Percentiles rank a stretch among this genome's conserved stretches.
Conservation (phyloP, 2,329 filamentous ascomycete species). For the Aspergillus fumigatiaffinis region DNA sequence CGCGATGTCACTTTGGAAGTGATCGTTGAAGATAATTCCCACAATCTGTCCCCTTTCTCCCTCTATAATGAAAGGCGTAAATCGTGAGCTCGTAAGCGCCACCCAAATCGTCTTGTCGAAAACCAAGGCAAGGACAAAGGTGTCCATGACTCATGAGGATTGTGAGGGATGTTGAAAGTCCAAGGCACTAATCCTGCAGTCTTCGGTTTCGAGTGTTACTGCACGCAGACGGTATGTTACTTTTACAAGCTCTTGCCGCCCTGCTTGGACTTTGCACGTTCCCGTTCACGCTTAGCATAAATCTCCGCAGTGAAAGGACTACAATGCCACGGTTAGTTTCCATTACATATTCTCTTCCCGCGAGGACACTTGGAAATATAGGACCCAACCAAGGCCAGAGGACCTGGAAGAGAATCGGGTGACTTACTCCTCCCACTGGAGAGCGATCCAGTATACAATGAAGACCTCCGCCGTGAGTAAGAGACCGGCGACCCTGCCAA, state of each 20-base stretch:
- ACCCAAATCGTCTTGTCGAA: not conserved
- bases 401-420: conserved; percentile 2
- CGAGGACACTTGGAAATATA: not conserved
- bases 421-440: conserved; percentile 74
- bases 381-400: not conserved
- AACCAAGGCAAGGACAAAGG: not conserved
- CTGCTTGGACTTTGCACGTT: conserved; percentile 35
- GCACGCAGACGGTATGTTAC: not conserved
- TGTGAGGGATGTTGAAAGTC: conserved; percentile 30
- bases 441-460: conserved; percentile 72
- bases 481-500: conserved; percentile 82
- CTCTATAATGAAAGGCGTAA: not conserved
- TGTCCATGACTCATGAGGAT: conserved; percentile 12
- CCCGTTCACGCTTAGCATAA: conserved; percentile 67
- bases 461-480: conserved; percentile 71
- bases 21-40: not conserved
- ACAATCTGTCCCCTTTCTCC: not conserved
- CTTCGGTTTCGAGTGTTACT: not conserved
- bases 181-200: conserved; percentile 1
- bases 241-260: conserved; percentile 37
- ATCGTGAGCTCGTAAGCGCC: not conserved
- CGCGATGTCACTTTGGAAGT: not conserved
- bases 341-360: not conserved
- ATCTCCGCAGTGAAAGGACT: conserved; percentile 86
- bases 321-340: conserved; percentile 7